These are phyloP conservation scores for Ulota crispa DNA, from an alignment of 225 moss, liverwort and hornwort genomes.

Conservation along the genomic window DNA sequence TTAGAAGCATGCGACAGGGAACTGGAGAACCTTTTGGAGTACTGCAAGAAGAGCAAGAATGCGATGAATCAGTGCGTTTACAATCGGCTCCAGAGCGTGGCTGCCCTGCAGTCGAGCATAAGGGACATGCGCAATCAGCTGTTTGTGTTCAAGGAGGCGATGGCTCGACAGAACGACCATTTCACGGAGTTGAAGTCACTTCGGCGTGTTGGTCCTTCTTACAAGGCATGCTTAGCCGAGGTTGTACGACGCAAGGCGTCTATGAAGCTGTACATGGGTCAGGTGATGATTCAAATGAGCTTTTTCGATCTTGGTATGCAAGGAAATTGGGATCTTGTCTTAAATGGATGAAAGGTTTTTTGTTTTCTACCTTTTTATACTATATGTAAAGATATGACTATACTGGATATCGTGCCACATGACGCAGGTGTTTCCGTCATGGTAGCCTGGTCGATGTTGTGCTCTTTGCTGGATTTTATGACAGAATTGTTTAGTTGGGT, in stretches of 20 bases:
- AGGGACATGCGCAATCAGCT: constrained; percentile 93
- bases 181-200: constrained; percentile 80
- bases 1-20: constrained; percentile 76
- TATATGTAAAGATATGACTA: neutral
- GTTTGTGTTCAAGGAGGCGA: constrained; percentile 88
- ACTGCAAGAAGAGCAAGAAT: constrained; percentile 90
- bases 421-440: neutral
- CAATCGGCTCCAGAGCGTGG: constrained; percentile 82
- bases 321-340: neutral
- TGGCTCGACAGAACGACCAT: constrained; percentile 74
- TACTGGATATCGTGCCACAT: neutral
- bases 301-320: neutral
- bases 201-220: constrained; percentile 86
- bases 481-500: neutral
- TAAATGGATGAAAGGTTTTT: neutral
- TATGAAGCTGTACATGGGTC: constrained; percentile 98
- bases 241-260: constrained; percentile 82
- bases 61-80: constrained; percentile 88
- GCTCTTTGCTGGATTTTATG: neutral
- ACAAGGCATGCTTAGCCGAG: constrained; percentile 96
- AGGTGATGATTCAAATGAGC: constrained; percentile 36
- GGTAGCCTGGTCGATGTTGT: neutral
- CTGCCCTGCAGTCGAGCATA: constrained; percentile 86
- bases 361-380: neutral
- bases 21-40: constrained; percentile 74